Evolutionary conservation across 352 stramenopile species (phyloP), one percentile per base, ranked within the genome.

Genomic region (Phytophthora hibernalis): DNA sequence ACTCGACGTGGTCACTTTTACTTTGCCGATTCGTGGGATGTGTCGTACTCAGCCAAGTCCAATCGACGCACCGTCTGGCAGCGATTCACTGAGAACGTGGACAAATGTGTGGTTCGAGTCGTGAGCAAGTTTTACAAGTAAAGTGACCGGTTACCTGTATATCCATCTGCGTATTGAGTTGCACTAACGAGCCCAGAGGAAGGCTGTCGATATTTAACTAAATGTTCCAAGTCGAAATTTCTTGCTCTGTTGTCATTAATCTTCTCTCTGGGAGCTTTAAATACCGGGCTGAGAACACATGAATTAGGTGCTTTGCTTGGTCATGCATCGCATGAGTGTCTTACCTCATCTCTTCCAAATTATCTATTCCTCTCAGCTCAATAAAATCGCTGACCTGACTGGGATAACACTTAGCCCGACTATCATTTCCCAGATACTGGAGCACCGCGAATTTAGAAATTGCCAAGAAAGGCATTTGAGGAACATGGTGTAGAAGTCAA

Each of bases 41-140:
- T 40, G 1, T 35, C 45, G 31, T 63, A 60, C n/a, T 18, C 24
- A 6, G 65, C 61, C 21, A 72, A 66, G 31, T 74, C 65, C 9
- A 77, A 77, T 28, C 55, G 60, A 48, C 54, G 48, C 31, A 74
- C 42, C 20, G 30, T 71, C 22, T 74, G 70, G 70, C 55, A 54
- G 13, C 59, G 70, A 50, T 55, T 77, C 42, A 43, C 54, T 0
- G 48, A 71, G 28, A 77, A 68, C 50, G 60, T 74, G 5, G 65
- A 74, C 70, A 74, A 67, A 22, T 74, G 65, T 15, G 45, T 77
- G 11, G 63, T 69, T 16, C 65, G 70, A 9, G 54, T 77, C 18
- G 59, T 69, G 21, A 70, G 60, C 40, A 74, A 74, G 20, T 77
- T 77, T 43, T 77, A 74, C 61, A 71, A 59, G 45, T 72, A 24